A percentile compares a stretch with the other conserved stretches of the same genome.
Conservation (phyloP, 2,329 filamentous ascomycete species). For the Tolypocladium inflatum region DNA sequence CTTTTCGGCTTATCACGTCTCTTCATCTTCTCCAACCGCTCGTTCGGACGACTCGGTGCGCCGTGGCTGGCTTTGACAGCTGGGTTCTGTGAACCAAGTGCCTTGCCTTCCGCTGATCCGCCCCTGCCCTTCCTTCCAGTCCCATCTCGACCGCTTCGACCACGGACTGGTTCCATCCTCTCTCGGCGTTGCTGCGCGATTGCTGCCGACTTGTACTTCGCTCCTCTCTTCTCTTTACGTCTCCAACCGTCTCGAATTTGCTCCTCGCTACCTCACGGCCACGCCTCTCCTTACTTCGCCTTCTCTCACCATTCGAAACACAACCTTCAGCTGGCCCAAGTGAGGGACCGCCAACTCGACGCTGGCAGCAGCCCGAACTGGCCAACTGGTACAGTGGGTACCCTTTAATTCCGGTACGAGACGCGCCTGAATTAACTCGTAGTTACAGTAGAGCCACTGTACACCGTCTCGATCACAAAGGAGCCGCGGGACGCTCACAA, state of each 20-base stretch:
- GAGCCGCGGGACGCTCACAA: conserved; percentile 13
- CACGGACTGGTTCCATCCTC: background rate
- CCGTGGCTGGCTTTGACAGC: background rate
- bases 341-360: background rate
- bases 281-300: background rate
- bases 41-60: background rate
- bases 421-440: too few species aligned
- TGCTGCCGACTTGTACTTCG: background rate
- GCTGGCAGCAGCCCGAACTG: background rate
- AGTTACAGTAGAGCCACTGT: too few species aligned
- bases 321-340: background rate
- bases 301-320: background rate
- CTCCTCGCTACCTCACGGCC: background rate
- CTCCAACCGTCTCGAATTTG: background rate
- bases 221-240: background rate
- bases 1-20: background rate
- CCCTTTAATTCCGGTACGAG: too few species aligned
- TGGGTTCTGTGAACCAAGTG: background rate
- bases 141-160: background rate
- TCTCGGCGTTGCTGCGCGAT: background rate
- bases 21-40: background rate
- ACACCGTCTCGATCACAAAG: background rate
- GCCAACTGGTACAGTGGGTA: background rate
- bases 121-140: background rate
- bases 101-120: background rate